Evolutionary conservation across 805 yeast species (phyloP), one percentile per base, ranked within the genome.

Genomic region (Grigorovia yakushimaensis): DNA sequence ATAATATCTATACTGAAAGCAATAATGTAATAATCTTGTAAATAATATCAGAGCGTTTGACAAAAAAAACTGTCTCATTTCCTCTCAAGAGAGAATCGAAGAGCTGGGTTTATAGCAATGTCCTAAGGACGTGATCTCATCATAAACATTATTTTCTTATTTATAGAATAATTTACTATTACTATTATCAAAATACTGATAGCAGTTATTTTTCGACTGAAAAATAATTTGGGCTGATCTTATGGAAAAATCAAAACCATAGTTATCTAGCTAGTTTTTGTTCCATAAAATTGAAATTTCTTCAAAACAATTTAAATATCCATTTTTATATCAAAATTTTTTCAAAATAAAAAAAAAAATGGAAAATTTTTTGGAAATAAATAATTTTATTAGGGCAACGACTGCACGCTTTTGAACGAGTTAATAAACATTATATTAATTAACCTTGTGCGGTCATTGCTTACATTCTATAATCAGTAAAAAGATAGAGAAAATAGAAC

Each of bases 91-190:
- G 54, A 43, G 56, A 54, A 61, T 65, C 69, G 69, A 65, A 65
- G 69, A 65, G 69, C 69, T 65, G 69, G 69, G 69, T 65, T 65
- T 65, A 64, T 65, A 64, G 68, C 68, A 53, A 51, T 58, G 66
- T 61, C 66, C 65, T 51, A 53, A 60, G 66, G 67, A 61, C 67
- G 50, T 61, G 53, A 56, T 62, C 66, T 64, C 68, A 64, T 64
- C 68, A 64, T 54, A 63, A 61, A 64, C 66, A 63, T 35, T 37
- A 23, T 27, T 42, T 42, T 42, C 9, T 33, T 33, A 27, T 27
- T 10, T 15, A 27, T 10, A 27, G 13, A 10, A 27, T 10, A 27
- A 24, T 24, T 24, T 24, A 7, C 10, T 18, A 10, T 6, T 24
- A 18, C 17, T 24, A 24, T 27, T 19, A 41, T 6, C n/a, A 24